Evolutionary conservation across 306 rosid species (phyloP).

Genomic region (Acacia confusa): DNA sequence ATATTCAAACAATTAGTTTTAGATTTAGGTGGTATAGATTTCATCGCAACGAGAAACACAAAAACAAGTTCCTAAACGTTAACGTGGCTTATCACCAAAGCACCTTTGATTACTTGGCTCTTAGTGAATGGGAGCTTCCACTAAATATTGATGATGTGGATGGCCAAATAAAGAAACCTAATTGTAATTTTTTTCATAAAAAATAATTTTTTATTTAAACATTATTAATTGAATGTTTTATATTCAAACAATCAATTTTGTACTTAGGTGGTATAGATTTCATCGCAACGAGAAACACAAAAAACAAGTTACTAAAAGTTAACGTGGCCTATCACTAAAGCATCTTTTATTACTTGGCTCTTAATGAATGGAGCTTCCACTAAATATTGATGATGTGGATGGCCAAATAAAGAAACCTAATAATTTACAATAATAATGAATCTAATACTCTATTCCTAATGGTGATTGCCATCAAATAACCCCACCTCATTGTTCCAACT

Average conservation of each 20-base stretch:
- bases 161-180: neutral
- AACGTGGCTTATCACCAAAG: neutral
- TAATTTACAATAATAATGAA: neutral
- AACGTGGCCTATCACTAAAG: neutral
- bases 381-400: neutral
- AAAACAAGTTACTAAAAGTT: too few relatives aligned
- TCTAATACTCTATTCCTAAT: slow-evolving; percentile 22
- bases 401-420: neutral
- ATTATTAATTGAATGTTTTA: too few relatives aligned
- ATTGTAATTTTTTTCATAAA: too few relatives aligned
- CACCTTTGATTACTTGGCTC: neutral
- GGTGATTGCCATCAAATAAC: slow-evolving; percentile 12
- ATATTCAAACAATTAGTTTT: too few relatives aligned
- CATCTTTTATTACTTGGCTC: neutral
- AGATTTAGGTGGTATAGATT: too few relatives aligned
- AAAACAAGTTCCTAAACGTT: too few relatives aligned
- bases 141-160: neutral
- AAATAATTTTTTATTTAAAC: too few relatives aligned
- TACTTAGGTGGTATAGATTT: too few relatives aligned
- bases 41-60: too few relatives aligned
- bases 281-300: too few relatives aligned
- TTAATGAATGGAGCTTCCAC: neutral
- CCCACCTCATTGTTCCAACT: slow-evolving; percentile 13
- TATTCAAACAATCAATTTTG: too few relatives aligned
- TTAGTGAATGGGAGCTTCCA: neutral